Evolutionary conservation across 352 stramenopile genomes (phyloP).

Genomic region (Phytopythium oedochilum): DNA sequence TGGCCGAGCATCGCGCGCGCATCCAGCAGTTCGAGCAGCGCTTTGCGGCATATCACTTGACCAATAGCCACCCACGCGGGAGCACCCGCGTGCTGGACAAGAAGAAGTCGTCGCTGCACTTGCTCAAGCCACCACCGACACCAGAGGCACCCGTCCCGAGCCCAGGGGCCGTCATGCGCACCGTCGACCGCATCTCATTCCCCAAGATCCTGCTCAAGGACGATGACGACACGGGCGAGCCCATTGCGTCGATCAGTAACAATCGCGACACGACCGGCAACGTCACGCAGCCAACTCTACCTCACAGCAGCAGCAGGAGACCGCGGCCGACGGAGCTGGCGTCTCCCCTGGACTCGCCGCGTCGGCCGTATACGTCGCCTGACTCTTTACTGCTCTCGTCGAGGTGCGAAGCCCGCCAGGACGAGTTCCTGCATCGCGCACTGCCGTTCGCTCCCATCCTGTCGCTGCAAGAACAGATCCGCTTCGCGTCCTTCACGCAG

Average conservation of each 20-base stretch:
- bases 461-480: constrained; percentile 37
- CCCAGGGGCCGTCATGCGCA: not conserved
- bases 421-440: constrained; percentile 36
- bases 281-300: not conserved
- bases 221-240: constrained; percentile 14
- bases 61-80: not conserved
- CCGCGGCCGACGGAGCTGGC: not conserved
- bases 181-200: constrained; percentile 28
- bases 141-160: not conserved
- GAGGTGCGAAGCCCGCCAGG: constrained; percentile 35
- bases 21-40: constrained; percentile 40
- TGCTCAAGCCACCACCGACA: constrained; percentile 8
- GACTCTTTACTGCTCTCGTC: constrained; percentile 8
- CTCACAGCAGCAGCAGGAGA: not conserved
- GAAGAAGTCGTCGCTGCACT: constrained; percentile 11
- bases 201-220: constrained; percentile 34
- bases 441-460: constrained; percentile 44
- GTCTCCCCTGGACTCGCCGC: not conserved
- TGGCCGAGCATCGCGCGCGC: constrained; percentile 35
- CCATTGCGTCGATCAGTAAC: constrained; percentile 10
- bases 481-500: constrained; percentile 33
- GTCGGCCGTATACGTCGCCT: not conserved
- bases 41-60: constrained; percentile 19
- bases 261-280: not conserved
- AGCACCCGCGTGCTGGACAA: not conserved